These are phyloP conservation scores for Epithemia pelagica DNA, from an alignment of 108 stramenopile species.

Conservation along the genomic window DNA sequence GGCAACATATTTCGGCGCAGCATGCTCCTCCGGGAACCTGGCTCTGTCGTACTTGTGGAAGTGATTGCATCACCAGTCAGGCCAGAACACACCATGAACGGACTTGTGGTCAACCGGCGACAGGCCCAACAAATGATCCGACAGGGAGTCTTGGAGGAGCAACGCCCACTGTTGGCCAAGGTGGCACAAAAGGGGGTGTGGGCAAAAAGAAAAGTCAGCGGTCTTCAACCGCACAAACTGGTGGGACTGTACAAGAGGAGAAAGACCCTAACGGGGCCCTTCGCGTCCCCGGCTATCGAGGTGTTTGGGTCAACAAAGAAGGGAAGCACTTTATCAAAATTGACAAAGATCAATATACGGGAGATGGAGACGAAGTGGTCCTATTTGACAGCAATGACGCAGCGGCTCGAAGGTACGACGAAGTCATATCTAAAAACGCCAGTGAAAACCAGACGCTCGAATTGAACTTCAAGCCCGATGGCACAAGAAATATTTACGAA, in stretches of 20 bases:
- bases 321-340: slow-evolving; percentile 77
- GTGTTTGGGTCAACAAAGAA: slow-evolving; percentile 58
- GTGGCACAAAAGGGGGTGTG: slow-evolving; percentile 28
- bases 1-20: slow-evolving; percentile 63
- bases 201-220: slow-evolving; percentile 44
- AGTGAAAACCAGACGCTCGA: slow-evolving; percentile 23
- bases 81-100: slow-evolving; percentile 80
- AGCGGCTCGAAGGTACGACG: slow-evolving; percentile 65
- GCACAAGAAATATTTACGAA: slow-evolving; percentile 56
- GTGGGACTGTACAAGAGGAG: slow-evolving; percentile 25
- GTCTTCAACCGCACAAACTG: slow-evolving; percentile 1
- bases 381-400: slow-evolving; percentile 58
- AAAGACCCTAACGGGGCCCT: slow-evolving; percentile 60
- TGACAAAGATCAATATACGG: slow-evolving; percentile 7
- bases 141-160: slow-evolving; percentile 19
- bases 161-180: slow-evolving; percentile 24
- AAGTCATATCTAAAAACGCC: slow-evolving; percentile 18
- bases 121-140: slow-evolving; percentile 1
- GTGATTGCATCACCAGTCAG: slow-evolving; percentile 75
- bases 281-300: slow-evolving; percentile 59
- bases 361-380: slow-evolving; percentile 13
- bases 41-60: slow-evolving; percentile 75
- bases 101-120: slow-evolving; percentile 47
- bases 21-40: slow-evolving; percentile 86
- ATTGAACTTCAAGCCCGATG: slow-evolving; percentile 64